A percentile compares a stretch with the other conserved stretches of the same genome.
Conservation (phyloP, 495 filamentous ascomycete species). For the Neurospora sp. region DNA sequence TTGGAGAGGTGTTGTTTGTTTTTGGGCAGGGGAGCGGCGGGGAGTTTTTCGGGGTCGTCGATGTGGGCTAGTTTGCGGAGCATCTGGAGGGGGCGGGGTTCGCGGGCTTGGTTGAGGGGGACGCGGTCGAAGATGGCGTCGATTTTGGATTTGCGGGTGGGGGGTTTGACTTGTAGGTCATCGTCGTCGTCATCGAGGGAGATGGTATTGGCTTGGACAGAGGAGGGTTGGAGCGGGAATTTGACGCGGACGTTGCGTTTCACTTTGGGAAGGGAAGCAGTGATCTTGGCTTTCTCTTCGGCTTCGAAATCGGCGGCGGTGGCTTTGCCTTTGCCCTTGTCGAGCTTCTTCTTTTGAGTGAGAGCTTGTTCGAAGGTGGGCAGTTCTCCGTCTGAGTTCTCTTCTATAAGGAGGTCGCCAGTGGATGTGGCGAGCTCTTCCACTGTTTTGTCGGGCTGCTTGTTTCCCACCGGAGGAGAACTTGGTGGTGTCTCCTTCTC, state of each 20-base stretch:
- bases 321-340: constrained; percentile 50
- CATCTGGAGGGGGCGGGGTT: constrained; percentile 54
- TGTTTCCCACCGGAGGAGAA: constrained; percentile 32
- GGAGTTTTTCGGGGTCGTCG: constrained; percentile 41
- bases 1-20: constrained; percentile 10
- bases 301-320: constrained; percentile 17
- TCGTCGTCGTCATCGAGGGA: constrained; percentile 30
- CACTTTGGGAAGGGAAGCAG: constrained; percentile 8
- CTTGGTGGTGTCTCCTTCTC: constrained; percentile 40
- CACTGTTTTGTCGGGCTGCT: constrained; percentile 4
- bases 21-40: constrained; percentile 11
- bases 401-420: constrained; percentile 3
- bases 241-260: constrained; percentile 35
- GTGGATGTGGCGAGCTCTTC: background rate
- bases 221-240: constrained; percentile 16
- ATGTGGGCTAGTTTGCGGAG: constrained; percentile 69
- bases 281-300: constrained; percentile 3
- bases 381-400: constrained; percentile 20
- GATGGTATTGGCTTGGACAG: constrained; percentile 15
- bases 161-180: constrained; percentile 28
- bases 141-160: constrained; percentile 26
- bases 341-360: constrained; percentile 18
- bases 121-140: constrained; percentile 61
- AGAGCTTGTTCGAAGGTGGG: constrained; percentile 23
- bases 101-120: constrained; percentile 44